These are phyloP conservation scores for Colletotrichum sp. DNA, from an alignment of 2,329 filamentous ascomycete genomes.

Conservation along the genomic window DNA sequence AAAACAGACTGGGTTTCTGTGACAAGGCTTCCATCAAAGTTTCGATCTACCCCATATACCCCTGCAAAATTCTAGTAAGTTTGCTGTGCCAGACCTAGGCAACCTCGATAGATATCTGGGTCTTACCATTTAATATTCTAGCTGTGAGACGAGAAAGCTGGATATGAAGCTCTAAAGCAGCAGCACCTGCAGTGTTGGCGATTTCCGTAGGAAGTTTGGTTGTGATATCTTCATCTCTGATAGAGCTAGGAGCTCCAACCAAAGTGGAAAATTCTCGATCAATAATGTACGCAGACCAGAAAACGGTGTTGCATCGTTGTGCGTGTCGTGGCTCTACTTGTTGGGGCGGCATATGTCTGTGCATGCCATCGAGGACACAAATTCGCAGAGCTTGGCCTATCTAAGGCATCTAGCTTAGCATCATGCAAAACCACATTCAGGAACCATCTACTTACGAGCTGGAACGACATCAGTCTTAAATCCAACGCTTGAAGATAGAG, in stretches of 20 bases:
- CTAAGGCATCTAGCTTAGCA: background rate
- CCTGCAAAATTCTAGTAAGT: background rate
- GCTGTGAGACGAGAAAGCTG: background rate
- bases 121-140: background rate
- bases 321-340: background rate
- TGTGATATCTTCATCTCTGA: background rate
- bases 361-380: background rate
- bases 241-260: background rate
- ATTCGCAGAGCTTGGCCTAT: background rate
- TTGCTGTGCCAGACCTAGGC: background rate
- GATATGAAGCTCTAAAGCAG: background rate
- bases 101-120: background rate
- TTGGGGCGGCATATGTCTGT: background rate
- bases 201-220: background rate
- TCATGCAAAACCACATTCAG: background rate
- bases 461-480: background rate
- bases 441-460: background rate
- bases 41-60: background rate
- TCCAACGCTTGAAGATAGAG: background rate
- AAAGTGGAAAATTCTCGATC: background rate
- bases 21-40: background rate
- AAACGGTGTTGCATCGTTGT: background rate
- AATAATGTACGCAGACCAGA: background rate
- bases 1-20: background rate
- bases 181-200: background rate